Percentiles rank a stretch among this genome's conserved stretches.
phyloP scores from a whole-genome alignment of 352 stramenopile genomes.

The Pythium brachiatum region DNA sequence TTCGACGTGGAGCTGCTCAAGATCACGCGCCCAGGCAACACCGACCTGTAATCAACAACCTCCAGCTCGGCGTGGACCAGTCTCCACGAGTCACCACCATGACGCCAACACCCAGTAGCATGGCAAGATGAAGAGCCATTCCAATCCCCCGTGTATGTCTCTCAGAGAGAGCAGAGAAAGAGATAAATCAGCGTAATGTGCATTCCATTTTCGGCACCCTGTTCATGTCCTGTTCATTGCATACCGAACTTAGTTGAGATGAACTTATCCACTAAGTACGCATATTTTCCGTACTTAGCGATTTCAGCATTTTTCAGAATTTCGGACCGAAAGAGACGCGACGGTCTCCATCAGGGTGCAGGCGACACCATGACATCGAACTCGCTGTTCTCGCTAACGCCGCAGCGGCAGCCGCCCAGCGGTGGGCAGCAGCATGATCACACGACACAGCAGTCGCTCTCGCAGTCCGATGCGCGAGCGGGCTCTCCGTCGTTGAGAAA shows the following conservation, averaged over 20 bases:
- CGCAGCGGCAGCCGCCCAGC: slow-evolving; percentile 11
- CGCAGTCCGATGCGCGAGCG: slow-evolving; percentile 16
- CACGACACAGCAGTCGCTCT: neutral
- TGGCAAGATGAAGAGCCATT: neutral
- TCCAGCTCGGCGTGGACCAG: no score
- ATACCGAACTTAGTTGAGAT: no score
- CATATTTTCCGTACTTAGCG: neutral
- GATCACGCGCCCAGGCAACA: slow-evolving; percentile 74
- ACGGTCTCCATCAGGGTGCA: neutral
- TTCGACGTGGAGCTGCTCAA: slow-evolving; percentile 98
- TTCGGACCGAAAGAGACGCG: slow-evolving; percentile 4
- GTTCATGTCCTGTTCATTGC: no score
- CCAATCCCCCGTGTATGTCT: neutral
- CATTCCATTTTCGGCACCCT: neutral
- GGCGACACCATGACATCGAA: slow-evolving; percentile 21
- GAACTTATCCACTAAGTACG: neutral
- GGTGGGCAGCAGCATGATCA: slow-evolving; percentile 15
- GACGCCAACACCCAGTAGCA: neutral
- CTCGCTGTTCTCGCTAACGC: slow-evolving; percentile 22
- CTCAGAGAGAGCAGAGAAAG: neutral
- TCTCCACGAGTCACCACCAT: no score
- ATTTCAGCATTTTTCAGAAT: neutral
- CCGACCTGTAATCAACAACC: slow-evolving; percentile 71
- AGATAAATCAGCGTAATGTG: neutral
- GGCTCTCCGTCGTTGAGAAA: neutral